Base-by-base conservation (phyloP, 2,329 filamentous ascomycete species). In the Ilyonectria robusta region DNA sequence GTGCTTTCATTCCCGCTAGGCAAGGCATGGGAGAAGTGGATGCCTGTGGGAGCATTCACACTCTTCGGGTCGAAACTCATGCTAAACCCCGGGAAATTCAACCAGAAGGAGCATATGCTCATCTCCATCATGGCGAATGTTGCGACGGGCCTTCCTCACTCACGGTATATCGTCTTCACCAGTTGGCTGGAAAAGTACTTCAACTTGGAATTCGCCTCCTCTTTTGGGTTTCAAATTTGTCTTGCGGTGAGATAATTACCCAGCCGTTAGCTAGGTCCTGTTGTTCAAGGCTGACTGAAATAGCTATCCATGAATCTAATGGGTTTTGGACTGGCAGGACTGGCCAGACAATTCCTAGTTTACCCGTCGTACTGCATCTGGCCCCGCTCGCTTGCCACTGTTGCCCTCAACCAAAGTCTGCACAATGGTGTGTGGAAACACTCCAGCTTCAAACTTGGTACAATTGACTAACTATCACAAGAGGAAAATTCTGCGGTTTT, bases 41-140 rank as follows among this genome's bases (percentile, higher is more conserved):
- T 88, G 0, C 86, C 86, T 0, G 81, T 83, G 58, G 84, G 82
- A 78, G 81, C 83, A 4, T 65, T 87, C 62, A 82, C 78, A 0
- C 59, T 86, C 6, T 78, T 78, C 57, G 84, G 84, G 0, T 67
- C 77, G 1, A 78, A 80, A 10, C 79, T 85, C 66, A 81, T 79
- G 9, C 78, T 88, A 15, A 89, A 88, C 68, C 86, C 87, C 0
- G 86, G 87, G 0, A 83, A 82, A 0, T 89, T 89, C 75, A 86
- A 84, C 56, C 84, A 84, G 71, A 90, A 90, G 72, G 88, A 90
- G 75, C 88, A 90, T 71, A 87, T 88, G 81, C 77, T 89, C n/a
- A 85, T 88, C 40, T 85, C 85, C 3, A 86, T 88, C 69, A 88
- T 87, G 82, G 71, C 73, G 0, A 75, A 73, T 35, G 72, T 74